Percentiles rank a stretch among this genome's conserved stretches.
These are phyloP conservation scores for Sphaerostilbella broomeana DNA, from an alignment of 2,329 filamentous ascomycete species.

Conservation along the genomic window DNA sequence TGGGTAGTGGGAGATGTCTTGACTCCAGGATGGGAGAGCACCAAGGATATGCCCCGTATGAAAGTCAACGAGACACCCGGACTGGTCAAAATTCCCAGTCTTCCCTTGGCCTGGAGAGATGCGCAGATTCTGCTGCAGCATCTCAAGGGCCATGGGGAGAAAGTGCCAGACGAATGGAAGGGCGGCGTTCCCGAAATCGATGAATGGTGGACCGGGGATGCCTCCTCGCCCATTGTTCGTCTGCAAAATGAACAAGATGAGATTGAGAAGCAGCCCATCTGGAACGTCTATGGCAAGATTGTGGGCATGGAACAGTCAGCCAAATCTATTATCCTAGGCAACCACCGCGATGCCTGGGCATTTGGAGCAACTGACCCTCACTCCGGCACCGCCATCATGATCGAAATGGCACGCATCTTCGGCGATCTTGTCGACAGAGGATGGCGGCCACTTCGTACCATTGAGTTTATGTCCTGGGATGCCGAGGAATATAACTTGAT, in stretches of 20 bases:
- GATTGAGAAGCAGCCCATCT: constrained; percentile 73
- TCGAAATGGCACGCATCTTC: constrained; percentile 82
- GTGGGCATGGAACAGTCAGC: constrained; percentile 74
- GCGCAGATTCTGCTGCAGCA: constrained; percentile 71
- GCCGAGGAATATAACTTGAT: constrained; percentile 88
- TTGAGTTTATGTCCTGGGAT: constrained; percentile 97
- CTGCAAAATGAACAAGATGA: constrained; percentile 86
- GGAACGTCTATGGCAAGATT: constrained; percentile 84
- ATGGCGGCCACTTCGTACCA: constrained; percentile 88
- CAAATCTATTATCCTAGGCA: constrained; percentile 84
- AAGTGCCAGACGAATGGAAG: constrained; percentile 63
- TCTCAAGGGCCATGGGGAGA: constrained; percentile 67
- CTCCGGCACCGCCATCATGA: constrained; percentile 81
- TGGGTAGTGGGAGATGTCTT: constrained; percentile 88
- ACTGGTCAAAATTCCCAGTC: constrained; percentile 76
- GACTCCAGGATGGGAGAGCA: constrained; percentile 79
- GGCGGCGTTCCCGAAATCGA: constrained; percentile 69
- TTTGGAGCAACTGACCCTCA: constrained; percentile 83
- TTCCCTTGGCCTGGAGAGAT: constrained; percentile 86
- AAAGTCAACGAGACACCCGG: constrained; percentile 63
- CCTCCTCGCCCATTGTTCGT: constrained; percentile 67
- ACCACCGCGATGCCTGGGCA: constrained; percentile 88
- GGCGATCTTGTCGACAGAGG: constrained; percentile 68
- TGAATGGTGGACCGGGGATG: constrained; percentile 80
- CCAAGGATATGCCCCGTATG: constrained; percentile 57